Evolutionary conservation across 2,329 filamentous ascomycete genomes (phyloP).

Genomic region (Pseudogymnoascus sp.): DNA sequence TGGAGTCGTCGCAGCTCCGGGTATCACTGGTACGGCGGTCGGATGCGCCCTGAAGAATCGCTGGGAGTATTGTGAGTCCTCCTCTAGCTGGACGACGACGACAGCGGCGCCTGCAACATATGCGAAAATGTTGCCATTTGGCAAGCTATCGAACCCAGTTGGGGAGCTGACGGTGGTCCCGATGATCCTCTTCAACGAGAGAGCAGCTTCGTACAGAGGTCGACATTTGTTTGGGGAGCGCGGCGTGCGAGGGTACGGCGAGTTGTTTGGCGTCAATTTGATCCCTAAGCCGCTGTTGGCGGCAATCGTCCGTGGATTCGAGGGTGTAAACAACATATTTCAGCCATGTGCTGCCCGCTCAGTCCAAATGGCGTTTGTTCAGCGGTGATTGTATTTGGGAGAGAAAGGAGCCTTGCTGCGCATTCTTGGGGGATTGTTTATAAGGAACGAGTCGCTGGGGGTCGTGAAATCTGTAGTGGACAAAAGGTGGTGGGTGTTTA

Average conservation of each 20-base stretch:
- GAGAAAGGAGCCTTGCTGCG: background rate
- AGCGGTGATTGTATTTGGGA: background rate
- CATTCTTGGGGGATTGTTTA: background rate
- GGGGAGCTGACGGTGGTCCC: constrained; percentile 81
- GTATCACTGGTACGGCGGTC: constrained; percentile 56
- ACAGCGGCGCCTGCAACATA: constrained; percentile 90
- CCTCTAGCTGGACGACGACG: constrained; percentile 75
- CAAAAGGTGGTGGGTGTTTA: background rate
- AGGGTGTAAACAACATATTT: constrained; percentile 28
- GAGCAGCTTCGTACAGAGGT: constrained; percentile 42
- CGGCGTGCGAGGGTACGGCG: constrained; percentile 56
- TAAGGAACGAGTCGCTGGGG: background rate
- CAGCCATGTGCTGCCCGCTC: constrained; percentile 21
- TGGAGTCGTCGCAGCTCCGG: constrained; percentile 45
- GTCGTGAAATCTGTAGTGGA: background rate
- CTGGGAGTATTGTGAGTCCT: constrained; percentile 56
- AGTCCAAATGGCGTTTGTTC: background rate
- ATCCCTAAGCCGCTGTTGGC: constrained; percentile 32
- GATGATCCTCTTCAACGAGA: constrained; percentile 76
- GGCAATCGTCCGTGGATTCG: constrained; percentile 24
- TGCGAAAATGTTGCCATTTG: constrained; percentile 63
- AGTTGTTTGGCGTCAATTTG: constrained; percentile 68
- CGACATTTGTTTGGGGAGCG: constrained; percentile 50
- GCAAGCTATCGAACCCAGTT: constrained; percentile 76
- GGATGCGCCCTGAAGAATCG: constrained; percentile 87